These are phyloP conservation scores for Botrytis galanthina DNA, from an alignment of 2,329 filamentous ascomycete species.

Conservation along the genomic window DNA sequence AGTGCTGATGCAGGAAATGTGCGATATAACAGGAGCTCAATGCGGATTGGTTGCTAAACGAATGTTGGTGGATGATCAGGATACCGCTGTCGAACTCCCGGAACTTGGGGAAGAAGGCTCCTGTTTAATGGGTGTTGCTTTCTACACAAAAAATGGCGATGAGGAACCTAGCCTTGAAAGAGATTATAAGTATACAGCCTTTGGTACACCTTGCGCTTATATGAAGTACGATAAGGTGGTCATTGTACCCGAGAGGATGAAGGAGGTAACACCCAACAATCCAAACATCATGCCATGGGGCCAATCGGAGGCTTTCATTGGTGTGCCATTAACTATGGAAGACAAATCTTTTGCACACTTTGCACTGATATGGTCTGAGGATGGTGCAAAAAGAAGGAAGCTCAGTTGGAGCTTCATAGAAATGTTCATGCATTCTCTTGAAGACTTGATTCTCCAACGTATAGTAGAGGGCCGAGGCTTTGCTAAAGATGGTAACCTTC, in stretches of 20 bases:
- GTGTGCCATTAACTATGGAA: conserved; percentile 62
- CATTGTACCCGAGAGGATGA: conserved; percentile 61
- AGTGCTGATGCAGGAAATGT: conserved; percentile 61
- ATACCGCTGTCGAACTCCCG: conserved; percentile 58
- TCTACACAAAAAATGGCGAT: conserved; percentile 63
- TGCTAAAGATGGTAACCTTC: conserved; percentile 35
- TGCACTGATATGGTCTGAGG: conserved; percentile 67
- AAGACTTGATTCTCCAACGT: conserved; percentile 62
- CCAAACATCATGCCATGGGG: conserved; percentile 56
- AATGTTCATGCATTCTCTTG: conserved; percentile 65
- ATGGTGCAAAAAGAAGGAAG: conserved; percentile 54
- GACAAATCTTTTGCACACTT: conserved; percentile 68
- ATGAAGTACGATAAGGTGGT: conserved; percentile 73
- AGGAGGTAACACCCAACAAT: conserved; percentile 57
- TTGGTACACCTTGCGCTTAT: conserved; percentile 60
- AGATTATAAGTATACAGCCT: conserved; percentile 63
- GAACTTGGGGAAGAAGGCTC: conserved; percentile 59
- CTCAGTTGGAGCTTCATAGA: conserved; percentile 67
- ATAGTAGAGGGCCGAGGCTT: conserved; percentile 54
- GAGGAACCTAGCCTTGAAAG: conserved; percentile 52
- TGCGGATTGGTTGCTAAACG: conserved; percentile 67
- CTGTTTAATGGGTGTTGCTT: conserved; percentile 62
- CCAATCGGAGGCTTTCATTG: conserved; percentile 64
- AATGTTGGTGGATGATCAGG: conserved; percentile 57
- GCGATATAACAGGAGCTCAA: conserved; percentile 61